Evolutionary conservation across 2,329 filamentous ascomycete species (phyloP).

Genomic region (Fonsecaea pedrosoi): DNA sequence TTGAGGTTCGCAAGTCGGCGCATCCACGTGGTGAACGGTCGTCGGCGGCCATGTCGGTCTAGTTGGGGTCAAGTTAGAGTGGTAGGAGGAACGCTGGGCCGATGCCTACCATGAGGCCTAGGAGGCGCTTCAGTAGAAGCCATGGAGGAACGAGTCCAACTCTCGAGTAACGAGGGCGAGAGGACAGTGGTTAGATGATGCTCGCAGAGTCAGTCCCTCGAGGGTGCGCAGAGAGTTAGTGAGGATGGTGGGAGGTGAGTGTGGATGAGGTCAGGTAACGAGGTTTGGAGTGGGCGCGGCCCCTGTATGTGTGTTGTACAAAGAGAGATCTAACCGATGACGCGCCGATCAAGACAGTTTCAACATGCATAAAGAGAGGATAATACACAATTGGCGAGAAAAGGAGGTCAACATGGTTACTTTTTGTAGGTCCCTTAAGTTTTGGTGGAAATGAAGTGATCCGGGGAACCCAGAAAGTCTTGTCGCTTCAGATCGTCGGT

Average conservation of each 20-base stretch:
- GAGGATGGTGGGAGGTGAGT: constrained; percentile 5
- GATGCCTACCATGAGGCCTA: constrained; percentile 37
- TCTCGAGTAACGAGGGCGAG: background rate
- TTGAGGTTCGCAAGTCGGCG: constrained; percentile 92
- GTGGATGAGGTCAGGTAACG: constrained; percentile 12
- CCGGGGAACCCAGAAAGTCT: background rate
- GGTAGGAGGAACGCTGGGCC: background rate
- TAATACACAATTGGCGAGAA: background rate
- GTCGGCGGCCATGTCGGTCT: constrained; percentile 77
- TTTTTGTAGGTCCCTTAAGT: background rate
- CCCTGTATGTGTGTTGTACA: background rate
- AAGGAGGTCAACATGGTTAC: background rate
- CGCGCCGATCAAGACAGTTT: background rate
- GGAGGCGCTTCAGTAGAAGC: constrained; percentile 38
- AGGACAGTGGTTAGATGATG: background rate
- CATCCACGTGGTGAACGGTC: constrained; percentile 92
- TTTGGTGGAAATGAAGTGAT: constrained; percentile 11
- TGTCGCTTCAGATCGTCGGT: constrained; percentile 1
- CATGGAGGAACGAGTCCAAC: constrained; percentile 25
- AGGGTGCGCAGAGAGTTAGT: constrained; percentile 6
- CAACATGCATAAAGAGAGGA: background rate
- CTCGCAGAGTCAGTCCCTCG: background rate
- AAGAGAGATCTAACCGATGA: background rate
- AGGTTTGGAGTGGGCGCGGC: background rate
- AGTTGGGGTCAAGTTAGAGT: constrained; percentile 27